Conservation (phyloP, 2,329 filamentous ascomycete species). For the Penicillium crustosum region DNA sequence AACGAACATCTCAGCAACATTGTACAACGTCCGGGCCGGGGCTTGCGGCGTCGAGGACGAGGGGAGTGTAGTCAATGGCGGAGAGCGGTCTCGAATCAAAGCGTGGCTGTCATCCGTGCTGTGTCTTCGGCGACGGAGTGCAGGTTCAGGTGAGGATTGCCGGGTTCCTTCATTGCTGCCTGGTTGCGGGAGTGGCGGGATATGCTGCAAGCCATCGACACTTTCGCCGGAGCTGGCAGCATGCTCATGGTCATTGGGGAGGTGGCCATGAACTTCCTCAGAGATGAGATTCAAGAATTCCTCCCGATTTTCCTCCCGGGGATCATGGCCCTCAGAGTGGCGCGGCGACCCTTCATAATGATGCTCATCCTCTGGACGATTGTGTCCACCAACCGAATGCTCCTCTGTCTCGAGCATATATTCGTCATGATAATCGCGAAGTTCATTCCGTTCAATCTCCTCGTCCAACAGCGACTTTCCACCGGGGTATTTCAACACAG, state of each 20-base stretch:
- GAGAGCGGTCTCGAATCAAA: conserved; percentile 28
- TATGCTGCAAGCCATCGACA: not conserved
- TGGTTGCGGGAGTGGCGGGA: not conserved
- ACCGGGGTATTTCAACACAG: conserved; percentile 86
- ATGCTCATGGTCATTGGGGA: conserved; percentile 8
- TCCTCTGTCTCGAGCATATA: conserved; percentile 70
- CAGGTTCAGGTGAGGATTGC: conserved; percentile 12
- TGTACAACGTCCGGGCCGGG: conserved; percentile 68
- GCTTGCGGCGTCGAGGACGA: conserved; percentile 13
- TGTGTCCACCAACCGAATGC: conserved; percentile 44
- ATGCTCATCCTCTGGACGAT: conserved; percentile 32
- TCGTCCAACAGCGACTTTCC: conserved; percentile 91
- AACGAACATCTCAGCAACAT: conserved; percentile 88
- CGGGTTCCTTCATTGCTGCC: conserved; percentile 4
- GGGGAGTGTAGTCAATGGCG: conserved; percentile 47
- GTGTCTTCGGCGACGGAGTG: conserved; percentile 21
- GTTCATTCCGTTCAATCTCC: conserved; percentile 92
- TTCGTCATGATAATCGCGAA: conserved; percentile 83
- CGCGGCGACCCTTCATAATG: conserved; percentile 20
- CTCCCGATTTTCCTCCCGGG: conserved; percentile 10
- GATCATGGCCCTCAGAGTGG: conserved; percentile 14
- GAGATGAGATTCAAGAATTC: conserved; percentile 15
- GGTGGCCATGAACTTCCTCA: conserved; percentile 14
- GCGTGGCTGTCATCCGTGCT: conserved; percentile 27
- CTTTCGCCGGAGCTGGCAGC: conserved; percentile 2